Conservation (phyloP, 1,284 basidiomycete species). For the Volvariella surrecta region DNA sequence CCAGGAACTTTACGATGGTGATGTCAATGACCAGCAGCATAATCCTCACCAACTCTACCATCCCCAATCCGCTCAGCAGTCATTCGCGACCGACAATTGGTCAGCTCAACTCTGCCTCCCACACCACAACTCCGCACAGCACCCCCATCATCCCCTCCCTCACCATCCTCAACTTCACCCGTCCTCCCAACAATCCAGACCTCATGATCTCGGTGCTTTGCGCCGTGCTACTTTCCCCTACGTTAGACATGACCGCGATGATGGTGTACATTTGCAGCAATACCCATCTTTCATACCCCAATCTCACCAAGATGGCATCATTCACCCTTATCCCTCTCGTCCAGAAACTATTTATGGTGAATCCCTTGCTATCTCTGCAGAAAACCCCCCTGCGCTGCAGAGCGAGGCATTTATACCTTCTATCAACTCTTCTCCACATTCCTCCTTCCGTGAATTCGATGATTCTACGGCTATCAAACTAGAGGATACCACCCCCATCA, state of each 20-base stretch:
- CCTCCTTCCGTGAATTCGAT: slow-evolving; percentile 38
- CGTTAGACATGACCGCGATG: slow-evolving; percentile 56
- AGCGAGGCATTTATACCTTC: slow-evolving; percentile 21
- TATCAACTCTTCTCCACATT: slow-evolving; percentile 37
- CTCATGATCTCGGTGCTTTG: slow-evolving; percentile 37
- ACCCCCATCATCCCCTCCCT: slow-evolving; percentile 1
- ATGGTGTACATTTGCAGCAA: slow-evolving; percentile 34
- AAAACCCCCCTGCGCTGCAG: slow-evolving; percentile 18
- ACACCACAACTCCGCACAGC: slow-evolving; percentile 13
- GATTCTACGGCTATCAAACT: slow-evolving; percentile 47
- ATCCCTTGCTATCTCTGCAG: slow-evolving; percentile 22
- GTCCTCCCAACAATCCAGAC: slow-evolving; percentile 20
- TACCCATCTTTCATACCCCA: slow-evolving; percentile 30
- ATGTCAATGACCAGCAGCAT: slow-evolving; percentile 24
- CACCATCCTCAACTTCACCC: slow-evolving; percentile 28
- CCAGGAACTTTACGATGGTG: slow-evolving; percentile 57
- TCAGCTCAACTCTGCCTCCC: slow-evolving; percentile 23
- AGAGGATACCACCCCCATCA: slow-evolving; percentile 48
- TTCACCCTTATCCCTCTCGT: slow-evolving; percentile 15
- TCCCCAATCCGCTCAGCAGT: slow-evolving; percentile 15
- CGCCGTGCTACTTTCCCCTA: slow-evolving; percentile 68
- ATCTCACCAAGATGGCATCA: slow-evolving; percentile 14
- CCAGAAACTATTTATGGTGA: slow-evolving; percentile 22
- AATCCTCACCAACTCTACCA: slow-evolving; percentile 13
- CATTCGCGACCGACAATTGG: slow-evolving; percentile 10